Percentiles rank a stretch among this genome's conserved stretches.
Evolutionary conservation across 2,329 filamentous ascomycete species (phyloP).

Genomic region (Aspergillus ochraceoroseus): DNA sequence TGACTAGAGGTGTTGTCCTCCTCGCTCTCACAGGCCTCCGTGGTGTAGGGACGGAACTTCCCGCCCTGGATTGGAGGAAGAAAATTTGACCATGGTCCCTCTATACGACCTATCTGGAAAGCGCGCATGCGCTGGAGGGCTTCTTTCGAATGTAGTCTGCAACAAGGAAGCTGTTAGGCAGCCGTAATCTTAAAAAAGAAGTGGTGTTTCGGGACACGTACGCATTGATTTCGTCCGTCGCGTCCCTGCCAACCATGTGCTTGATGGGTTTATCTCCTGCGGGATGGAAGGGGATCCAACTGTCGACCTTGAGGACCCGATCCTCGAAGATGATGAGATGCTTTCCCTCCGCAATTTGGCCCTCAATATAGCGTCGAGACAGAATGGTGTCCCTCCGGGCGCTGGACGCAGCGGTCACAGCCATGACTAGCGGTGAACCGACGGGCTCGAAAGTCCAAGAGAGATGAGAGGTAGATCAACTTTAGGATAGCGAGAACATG

Average conservation of each 20-base stretch:
- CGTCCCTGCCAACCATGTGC: constrained; percentile 92
- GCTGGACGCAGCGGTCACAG: constrained; percentile 10
- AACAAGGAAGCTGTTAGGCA: constrained; percentile 16
- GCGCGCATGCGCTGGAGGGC: constrained; percentile 70
- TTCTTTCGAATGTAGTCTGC: constrained; percentile 74
- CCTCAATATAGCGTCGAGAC: constrained; percentile 66
- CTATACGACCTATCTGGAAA: constrained; percentile 77
- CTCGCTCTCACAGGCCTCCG: constrained; percentile 37
- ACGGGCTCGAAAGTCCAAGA: background rate
- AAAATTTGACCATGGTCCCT: constrained; percentile 83
- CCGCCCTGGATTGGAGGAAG: constrained; percentile 88
- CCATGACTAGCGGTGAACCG: background rate
- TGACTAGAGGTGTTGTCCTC: constrained; percentile 46
- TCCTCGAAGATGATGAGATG: constrained; percentile 75
- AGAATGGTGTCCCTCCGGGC: constrained; percentile 48
- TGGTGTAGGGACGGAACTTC: constrained; percentile 57
- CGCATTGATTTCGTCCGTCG: constrained; percentile 89
- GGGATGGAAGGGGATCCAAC: constrained; percentile 84
- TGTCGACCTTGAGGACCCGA: constrained; percentile 78
- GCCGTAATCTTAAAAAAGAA: constrained; percentile 10
- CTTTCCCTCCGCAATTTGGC: constrained; percentile 73
- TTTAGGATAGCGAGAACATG: too few species aligned
- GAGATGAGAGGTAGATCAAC: too few species aligned
- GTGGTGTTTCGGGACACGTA: constrained; percentile 46
- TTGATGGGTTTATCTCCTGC: constrained; percentile 85